These are phyloP conservation scores for Phlegmacium glaucopus DNA, from an alignment of 768 basidiomycete species.

Conservation along the genomic window DNA sequence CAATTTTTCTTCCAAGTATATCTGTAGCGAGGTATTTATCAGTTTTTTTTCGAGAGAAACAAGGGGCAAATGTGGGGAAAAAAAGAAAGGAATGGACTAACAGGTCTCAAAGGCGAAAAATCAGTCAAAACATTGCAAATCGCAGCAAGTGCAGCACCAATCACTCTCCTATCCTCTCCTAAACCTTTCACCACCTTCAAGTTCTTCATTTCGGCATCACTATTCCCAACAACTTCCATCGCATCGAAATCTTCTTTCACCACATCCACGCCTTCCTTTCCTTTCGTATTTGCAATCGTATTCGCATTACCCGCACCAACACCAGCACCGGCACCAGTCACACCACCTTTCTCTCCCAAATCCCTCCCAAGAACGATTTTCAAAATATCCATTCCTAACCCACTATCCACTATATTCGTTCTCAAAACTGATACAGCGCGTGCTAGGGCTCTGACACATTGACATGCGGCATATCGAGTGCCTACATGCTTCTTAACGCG, in stretches of 20 bases:
- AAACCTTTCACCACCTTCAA: background rate
- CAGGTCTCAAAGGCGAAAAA: slow-evolving; percentile 75
- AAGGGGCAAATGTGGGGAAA: slow-evolving; percentile 1
- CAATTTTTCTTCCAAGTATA: slow-evolving; percentile 64
- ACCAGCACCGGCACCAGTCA: slow-evolving; percentile 1
- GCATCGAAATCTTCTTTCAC: slow-evolving; percentile 1
- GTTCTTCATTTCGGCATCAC: background rate
- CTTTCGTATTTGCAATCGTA: slow-evolving; percentile 10
- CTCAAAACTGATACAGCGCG: slow-evolving; percentile 77
- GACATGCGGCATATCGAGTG: slow-evolving; percentile 84
- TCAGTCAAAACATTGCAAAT: slow-evolving; percentile 87
- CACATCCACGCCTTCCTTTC: slow-evolving; percentile 13
- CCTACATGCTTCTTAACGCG: slow-evolving; percentile 57
- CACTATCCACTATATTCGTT: slow-evolving; percentile 82
- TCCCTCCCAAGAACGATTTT: slow-evolving; percentile 35
- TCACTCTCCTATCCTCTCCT: slow-evolving; percentile 69
- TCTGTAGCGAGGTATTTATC: slow-evolving; percentile 30
- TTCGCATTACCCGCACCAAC: slow-evolving; percentile 4
- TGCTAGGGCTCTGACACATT: slow-evolving; percentile 77
- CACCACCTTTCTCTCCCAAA: slow-evolving; percentile 15
- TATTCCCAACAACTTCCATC: slow-evolving; percentile 1
- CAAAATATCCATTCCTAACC: slow-evolving; percentile 71
- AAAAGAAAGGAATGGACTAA: slow-evolving; percentile 32
- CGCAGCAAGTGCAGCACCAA: slow-evolving; percentile 65
- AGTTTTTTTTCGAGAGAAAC: no score